Evolutionary conservation across 495 filamentous ascomycete species (phyloP), one percentile per base, ranked within the genome.

Genomic region (Mycothermus thermophilus): DNA sequence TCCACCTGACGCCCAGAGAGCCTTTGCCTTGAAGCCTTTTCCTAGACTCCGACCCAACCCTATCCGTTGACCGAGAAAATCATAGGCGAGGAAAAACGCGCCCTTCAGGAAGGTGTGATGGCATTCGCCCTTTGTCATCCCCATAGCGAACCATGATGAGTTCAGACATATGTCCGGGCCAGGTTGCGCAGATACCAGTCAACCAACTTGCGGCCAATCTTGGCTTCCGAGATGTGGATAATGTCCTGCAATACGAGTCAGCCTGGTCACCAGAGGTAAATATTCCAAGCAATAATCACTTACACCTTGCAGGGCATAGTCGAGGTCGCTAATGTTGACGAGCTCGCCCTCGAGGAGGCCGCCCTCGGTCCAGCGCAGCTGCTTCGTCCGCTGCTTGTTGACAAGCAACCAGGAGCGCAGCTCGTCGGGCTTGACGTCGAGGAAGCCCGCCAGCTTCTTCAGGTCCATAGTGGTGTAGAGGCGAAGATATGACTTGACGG

Each of bases 401-500:
- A 97, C 84, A 26, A 96, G 62, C 31, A 97, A 64, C 76, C 84
- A 90, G 23, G 77, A 77, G 43, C 90, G 71, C 48, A 97, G 69
- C 60, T 87, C 79, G 60, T 96, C 92, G 3, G 87, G 80, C 57
- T 93, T 75, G 29, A 93, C 83, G 43, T 95, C 87, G 30, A 97
- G 69, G 74, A 97, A 96, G 34, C 85, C 86, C 37, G 90, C 88
- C 35, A 97, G 74, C 65, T 97, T 97, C 69, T 92, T 88, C 43
- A 97, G 66, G 53, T 97, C 90, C 84, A 96, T 95, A 42, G 92
- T 97, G 26, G 92, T 96, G 71, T 97, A 97, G 36, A 97, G 84
- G 57, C 93, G 90, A 38, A 97, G 74, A 69, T 96, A 97, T 35
- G 87, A 94, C 65, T 88, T 92, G 50, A 97, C 74, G 24, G 86